phyloP scores from a whole-genome alignment of 2,329 filamentous ascomycete genomes.

The Penicillium nordicum region DNA sequence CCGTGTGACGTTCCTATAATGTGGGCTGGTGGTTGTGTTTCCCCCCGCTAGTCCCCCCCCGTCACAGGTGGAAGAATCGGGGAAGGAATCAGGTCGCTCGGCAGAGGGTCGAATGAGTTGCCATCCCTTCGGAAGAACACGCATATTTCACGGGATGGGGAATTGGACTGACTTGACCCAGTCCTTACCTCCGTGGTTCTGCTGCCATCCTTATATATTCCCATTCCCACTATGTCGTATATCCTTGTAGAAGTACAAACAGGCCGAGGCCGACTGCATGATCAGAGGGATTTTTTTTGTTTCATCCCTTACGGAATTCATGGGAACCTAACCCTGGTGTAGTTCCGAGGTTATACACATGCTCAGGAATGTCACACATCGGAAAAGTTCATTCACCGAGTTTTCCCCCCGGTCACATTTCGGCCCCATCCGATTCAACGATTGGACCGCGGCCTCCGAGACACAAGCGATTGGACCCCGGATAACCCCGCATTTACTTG shows the following conservation, averaged over 20 bases:
- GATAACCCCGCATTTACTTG: constrained; percentile 26
- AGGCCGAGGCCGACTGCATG: constrained; percentile 12
- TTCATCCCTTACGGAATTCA: neutral
- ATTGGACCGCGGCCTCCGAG: constrained; percentile 24
- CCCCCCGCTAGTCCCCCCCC: neutral
- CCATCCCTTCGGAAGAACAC: neutral
- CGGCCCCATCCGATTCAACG: constrained; percentile 19
- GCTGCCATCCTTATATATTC: neutral
- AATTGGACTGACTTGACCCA: neutral
- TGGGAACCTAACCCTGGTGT: neutral
- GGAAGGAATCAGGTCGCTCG: neutral
- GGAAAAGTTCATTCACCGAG: constrained; percentile 22
- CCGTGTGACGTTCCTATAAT: constrained; percentile 5
- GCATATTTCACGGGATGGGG: constrained; percentile 1
- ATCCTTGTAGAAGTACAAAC: constrained; percentile 2
- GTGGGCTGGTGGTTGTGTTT: neutral
- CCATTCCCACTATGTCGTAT: neutral
- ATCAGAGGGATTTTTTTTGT: neutral
- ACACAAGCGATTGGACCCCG: constrained; percentile 22
- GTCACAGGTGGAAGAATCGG: constrained; percentile 1
- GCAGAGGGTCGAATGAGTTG: neutral
- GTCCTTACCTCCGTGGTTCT: neutral
- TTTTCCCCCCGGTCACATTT: constrained; percentile 12
- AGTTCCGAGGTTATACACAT: constrained; percentile 9
- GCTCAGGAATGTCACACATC: constrained; percentile 1